Conservation (phyloP, 1,139 yeast species). For the Torulaspora globosa region DNA sequence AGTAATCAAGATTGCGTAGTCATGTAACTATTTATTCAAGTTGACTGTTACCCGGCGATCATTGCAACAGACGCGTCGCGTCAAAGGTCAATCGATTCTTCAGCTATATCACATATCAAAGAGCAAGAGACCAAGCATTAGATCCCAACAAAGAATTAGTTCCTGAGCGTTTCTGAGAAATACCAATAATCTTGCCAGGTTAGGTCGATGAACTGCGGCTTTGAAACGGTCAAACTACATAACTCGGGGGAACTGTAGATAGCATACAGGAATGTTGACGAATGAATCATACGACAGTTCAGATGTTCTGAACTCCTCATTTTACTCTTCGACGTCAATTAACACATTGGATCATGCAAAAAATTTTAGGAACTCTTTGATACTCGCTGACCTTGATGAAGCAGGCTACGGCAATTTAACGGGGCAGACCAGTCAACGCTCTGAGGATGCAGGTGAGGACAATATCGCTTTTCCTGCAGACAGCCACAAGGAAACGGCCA, state of each 20-base stretch:
- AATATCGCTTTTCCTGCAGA: background rate
- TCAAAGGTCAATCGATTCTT: background rate
- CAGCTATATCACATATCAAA: background rate
- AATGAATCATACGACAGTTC: conserved; percentile 6
- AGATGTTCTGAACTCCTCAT: conserved; percentile 20
- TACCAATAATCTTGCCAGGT: background rate
- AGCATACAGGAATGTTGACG: conserved; percentile 3
- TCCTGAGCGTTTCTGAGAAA: background rate
- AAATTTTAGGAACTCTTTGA: conserved; percentile 47
- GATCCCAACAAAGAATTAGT: background rate
- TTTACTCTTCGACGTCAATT: conserved; percentile 36
- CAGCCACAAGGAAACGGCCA: conserved; percentile 21
- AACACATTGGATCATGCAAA: conserved; percentile 44
- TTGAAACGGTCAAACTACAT: background rate
- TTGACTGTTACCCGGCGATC: no score
- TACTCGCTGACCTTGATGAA: conserved; percentile 35
- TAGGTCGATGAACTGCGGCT: background rate
- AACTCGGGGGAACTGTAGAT: background rate
- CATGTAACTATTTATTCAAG: conserved; percentile 8
- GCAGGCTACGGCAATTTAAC: conserved; percentile 15
- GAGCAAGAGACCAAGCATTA: background rate
- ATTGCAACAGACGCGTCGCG: conserved; percentile 10
- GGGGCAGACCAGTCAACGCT: conserved; percentile 6
- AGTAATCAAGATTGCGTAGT: conserved; percentile 15
- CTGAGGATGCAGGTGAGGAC: conserved; percentile 2